A percentile compares a stretch with the other conserved stretches of the same genome.
Evolutionary conservation across 2,329 filamentous ascomycete species (phyloP).

Genomic region (Trichoderma brevicompactum): DNA sequence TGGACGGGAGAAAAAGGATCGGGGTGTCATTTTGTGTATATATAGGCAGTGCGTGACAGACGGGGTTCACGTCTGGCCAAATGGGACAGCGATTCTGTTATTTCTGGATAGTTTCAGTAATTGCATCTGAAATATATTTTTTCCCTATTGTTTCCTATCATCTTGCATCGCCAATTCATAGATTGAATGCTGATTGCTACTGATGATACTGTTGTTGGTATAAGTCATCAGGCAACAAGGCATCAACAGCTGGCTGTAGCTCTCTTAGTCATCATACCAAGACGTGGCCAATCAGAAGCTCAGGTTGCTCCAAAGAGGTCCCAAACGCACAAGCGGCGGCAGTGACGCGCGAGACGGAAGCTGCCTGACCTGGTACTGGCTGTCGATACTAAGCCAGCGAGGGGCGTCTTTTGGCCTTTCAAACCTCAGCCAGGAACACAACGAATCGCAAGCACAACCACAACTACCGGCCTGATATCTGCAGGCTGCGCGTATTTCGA

Average conservation of each 20-base stretch:
- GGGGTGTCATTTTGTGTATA: background rate
- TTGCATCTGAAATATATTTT: background rate
- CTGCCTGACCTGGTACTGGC: slow-evolving; percentile 46
- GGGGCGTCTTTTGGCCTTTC: slow-evolving; percentile 16
- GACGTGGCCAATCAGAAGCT: slow-evolving; percentile 19
- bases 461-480: background rate
- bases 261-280: slow-evolving; percentile 2
- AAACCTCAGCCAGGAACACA: slow-evolving; percentile 30
- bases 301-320: background rate
- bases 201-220: too few relatives aligned
- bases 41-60: slow-evolving; percentile 8
- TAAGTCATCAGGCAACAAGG: slow-evolving; percentile 21
- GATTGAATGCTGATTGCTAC: too few relatives aligned
- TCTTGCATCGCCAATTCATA: background rate
- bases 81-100: background rate
- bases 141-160: too few relatives aligned
- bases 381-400: background rate
- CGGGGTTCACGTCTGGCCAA: background rate
- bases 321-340: slow-evolving; percentile 14
- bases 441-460: slow-evolving; percentile 1
- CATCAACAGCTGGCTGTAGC: background rate
- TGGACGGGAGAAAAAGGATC: background rate
- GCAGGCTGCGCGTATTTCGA: background rate
- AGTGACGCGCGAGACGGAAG: slow-evolving; percentile 51
- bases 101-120: background rate